Percentiles rank a stretch among this genome's conserved stretches.
These are phyloP conservation scores for Fusarium falciforme DNA, from an alignment of 2,329 filamentous ascomycete genomes.

Conservation along the genomic window DNA sequence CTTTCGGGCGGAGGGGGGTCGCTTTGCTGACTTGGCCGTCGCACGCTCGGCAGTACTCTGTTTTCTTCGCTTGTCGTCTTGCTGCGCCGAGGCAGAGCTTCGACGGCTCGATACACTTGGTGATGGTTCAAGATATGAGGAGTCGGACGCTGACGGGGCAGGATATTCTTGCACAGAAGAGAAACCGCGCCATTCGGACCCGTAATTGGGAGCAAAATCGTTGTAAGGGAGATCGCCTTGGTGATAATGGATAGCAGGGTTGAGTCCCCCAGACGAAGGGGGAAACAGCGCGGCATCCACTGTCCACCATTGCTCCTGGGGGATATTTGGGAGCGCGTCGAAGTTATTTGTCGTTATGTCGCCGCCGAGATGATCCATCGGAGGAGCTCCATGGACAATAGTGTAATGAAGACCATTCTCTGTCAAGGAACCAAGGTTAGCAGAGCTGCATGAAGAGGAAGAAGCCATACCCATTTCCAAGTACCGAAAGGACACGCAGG, in stretches of 20 bases:
- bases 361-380: not conserved
- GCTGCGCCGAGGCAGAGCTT: not conserved
- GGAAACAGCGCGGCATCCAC: not conserved
- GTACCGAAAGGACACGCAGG: not conserved
- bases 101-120: not conserved
- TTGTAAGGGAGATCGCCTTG: not conserved
- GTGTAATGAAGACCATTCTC: not conserved
- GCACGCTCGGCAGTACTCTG: not conserved
- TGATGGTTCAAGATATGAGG: not conserved
- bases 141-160: not conserved
- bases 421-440: not conserved
- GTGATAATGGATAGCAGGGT: not conserved
- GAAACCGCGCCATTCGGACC: not conserved
- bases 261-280: not conserved
- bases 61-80: not conserved
- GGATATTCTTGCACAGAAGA: not conserved
- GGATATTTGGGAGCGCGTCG: not conserved
- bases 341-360: not conserved
- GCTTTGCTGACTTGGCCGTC: not conserved
- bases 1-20: not conserved
- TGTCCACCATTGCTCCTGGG: not conserved
- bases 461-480: not conserved
- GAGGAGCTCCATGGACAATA: not conserved
- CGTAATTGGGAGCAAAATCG: not conserved
- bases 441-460: not conserved